Base-by-base conservation (phyloP, 1,284 basidiomycete species). In the Neotropicomus parvogracilis region DNA sequence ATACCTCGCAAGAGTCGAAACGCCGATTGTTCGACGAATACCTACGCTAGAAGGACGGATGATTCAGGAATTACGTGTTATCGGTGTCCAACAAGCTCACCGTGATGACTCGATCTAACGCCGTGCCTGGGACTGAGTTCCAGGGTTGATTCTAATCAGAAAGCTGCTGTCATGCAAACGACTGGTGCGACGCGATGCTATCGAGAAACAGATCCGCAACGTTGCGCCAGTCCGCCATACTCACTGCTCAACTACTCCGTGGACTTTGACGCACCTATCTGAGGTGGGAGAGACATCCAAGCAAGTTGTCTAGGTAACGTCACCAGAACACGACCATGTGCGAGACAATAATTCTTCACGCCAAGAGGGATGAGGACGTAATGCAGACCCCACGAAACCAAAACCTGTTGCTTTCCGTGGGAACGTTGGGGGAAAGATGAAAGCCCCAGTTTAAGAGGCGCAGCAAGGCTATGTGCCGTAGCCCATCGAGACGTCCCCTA, bases 31-130 rank as follows among this genome's bases (percentile, higher is more conserved):
- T n/a, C n/a, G n/a, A n/a, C n/a, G n/a, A 20, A 29, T 3, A 29
- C 27, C 3, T 29, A 20, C 39, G 16, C 16, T n/a, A 28, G 19
- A 4, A n/a, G 6, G 26, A 9, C 10, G 10, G 10, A 14, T 10
- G 7, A 17, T n/a, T 35, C 11, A 16, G 28, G 19, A 27, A 3
- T 13, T 42, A 52, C 37, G 44, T 35, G 42, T 24, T 21, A 13
- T 12, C 59, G 59, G 59, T 21, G 20, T 60, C 17, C 34, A 41
- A 26, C 13, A 27, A 37, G 13, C 26, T 56, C 4, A 31, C 59
- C 61, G 59, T 40, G 13, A 29, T 59, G 58, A 60, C 50, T 50
- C 50, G 19, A 29, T 37, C 31, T 34, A 16, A 35, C 33, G 7
- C 26, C 12, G 36, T 45, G 8, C 45, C 54, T 42, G 40, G 17